These are phyloP conservation scores for Scheffersomyces illinoinensis DNA, from an alignment of 1,139 yeast genomes.

Conservation along the genomic window DNA sequence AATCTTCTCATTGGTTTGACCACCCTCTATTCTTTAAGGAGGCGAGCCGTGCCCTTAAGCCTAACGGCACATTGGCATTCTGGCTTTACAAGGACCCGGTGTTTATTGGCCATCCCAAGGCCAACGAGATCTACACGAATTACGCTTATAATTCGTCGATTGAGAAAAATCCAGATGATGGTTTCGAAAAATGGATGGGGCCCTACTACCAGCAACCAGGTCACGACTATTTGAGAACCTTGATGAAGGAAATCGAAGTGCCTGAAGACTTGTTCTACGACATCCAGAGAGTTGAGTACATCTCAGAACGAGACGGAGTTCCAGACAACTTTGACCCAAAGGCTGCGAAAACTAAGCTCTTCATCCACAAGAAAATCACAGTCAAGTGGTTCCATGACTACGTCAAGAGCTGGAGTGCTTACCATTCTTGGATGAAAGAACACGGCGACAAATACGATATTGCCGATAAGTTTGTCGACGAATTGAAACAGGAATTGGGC, in stretches of 20 bases:
- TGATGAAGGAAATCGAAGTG: constrained; percentile 43
- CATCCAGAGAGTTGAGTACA: constrained; percentile 37
- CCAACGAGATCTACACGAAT: constrained; percentile 39
- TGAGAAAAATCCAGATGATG: constrained; percentile 23
- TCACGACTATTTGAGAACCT: constrained; percentile 47
- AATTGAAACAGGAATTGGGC: constrained; percentile 37
- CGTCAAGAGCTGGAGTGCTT: constrained; percentile 68
- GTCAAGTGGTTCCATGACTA: constrained; percentile 49
- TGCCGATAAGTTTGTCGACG: constrained; percentile 44
- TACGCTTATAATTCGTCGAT: constrained; percentile 36
- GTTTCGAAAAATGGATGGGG: constrained; percentile 53
- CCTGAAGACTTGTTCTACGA: constrained; percentile 42
- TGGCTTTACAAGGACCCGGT: constrained; percentile 82
- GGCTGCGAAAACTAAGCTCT: constrained; percentile 30
- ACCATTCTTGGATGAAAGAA: constrained; percentile 62
- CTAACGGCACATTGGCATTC: constrained; percentile 66
- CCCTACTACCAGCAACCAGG: constrained; percentile 81
- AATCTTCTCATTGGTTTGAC: constrained; percentile 80
- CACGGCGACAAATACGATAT: constrained; percentile 32
- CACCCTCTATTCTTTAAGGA: constrained; percentile 53
- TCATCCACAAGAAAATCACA: constrained; percentile 41
- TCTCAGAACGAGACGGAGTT: constrained; percentile 7
- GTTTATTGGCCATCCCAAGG: constrained; percentile 41
- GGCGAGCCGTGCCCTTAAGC: constrained; percentile 49
- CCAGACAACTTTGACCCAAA: constrained; percentile 30